Base-by-base conservation (phyloP, 2,329 filamentous ascomycete species). In the Aspergillus versicolor region DNA sequence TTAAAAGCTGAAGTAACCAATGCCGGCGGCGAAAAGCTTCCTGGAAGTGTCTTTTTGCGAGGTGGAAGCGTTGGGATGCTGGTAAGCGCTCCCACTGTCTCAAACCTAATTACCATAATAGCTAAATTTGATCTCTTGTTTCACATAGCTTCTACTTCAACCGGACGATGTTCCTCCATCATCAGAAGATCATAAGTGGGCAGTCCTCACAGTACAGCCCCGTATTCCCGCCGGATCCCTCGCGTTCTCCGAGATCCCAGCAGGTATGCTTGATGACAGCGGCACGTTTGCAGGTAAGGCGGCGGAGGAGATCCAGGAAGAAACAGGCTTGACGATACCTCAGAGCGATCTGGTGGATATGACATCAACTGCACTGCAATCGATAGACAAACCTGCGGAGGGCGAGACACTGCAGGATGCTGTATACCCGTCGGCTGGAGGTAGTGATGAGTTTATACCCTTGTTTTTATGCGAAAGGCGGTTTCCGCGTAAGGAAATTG, bases 41-140 rank as follows among this genome's bases (percentile, higher is more conserved):
- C 83, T 1, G 83, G 82, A 2, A 79, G 80, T 46, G 79, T 85
- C 3, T 85, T 86, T 60, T 67, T 86, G 54, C 72, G 84, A 40
- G 84, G 84, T 8, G 82, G 82, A 2, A 84, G 81, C 69, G 82
- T 86, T 1, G 83, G 75, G 8, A 82, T 86, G 70, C 68, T 86
- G 56, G 81, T 83, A 68, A 64, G 74, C 17, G 24, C 34, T 41
- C 17, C 3, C 34, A 32, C 9, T 67, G 21, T 21, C 4, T 5
- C 4, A 12, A 15, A 9, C 17, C 8, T 48, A 41, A n/a, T 37
- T 6, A 9, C 4, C 21, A 9, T 32, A 24, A 15, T n/a, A 22
- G 11, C 42, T 43, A 13, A 13, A 6, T 43, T 15, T 22, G 3
- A 30, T 9, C 27, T 30, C 27, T 11, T 44, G 37, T n/a, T 22